Evolutionary conservation across 768 basidiomycete genomes (phyloP), one percentile per base, ranked within the genome.

Genomic region (Serpula lacrymans): DNA sequence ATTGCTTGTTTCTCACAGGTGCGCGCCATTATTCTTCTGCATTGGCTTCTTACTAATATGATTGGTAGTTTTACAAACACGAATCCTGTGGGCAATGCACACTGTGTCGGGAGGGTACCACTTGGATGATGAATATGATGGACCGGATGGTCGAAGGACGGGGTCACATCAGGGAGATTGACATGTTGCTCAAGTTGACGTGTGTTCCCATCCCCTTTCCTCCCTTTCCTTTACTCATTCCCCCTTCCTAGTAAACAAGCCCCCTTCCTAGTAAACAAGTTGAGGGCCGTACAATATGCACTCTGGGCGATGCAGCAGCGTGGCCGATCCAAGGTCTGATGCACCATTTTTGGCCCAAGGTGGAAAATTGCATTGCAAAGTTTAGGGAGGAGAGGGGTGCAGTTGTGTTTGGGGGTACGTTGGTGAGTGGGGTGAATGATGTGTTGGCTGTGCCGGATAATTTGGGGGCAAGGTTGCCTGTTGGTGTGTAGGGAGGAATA

Each of bases 121-220:
- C 92, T 0, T 98, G 95, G 95, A 91, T 99, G 88, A 90, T 87
- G 80, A 95, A 97, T 67, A 97, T 98, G 92, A 99, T 99, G 95
- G 78, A 91, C 60, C 84, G 95, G 34, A 80, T 99, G 73, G 90
- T 88, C 13, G 87, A 89, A 57, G 95, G 95, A 3, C 78, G 94
- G 8, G 89, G 84, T 0, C 89, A 94, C 55, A 74, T 75, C 49
- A 83, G 95, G 43, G 95, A 99, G 70, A 97, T 99, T 43, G 95
- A 98, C 63, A 97, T 97, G 95, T 73, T 99, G 10, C 78, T 94
- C 22, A 95, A 98, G 64, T 63, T 97, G 31, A 97, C 93, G 88
- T 90, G 53, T 33, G 78, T 70, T n/a, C n/a, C 16, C 14, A 20
- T 32, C 27, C 44, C 33, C 28, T 27, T 29, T 10, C 12, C 12